These are phyloP conservation scores for Codiaeum variegatum DNA, from an alignment of 441 rosid genomes.

Conservation along the genomic window DNA sequence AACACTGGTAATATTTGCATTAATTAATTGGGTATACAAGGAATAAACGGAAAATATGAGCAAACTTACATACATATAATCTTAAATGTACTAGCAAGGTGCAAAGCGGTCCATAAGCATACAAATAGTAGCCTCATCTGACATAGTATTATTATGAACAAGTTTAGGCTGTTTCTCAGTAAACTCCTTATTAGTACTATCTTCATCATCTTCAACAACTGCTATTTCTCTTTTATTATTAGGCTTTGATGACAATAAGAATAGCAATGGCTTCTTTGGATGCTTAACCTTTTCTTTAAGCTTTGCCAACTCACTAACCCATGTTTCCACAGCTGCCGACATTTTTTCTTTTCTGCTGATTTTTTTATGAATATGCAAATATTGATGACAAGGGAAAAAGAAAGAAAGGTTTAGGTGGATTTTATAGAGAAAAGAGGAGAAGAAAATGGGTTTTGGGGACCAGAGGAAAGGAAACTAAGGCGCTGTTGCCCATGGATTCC, in stretches of 20 bases:
- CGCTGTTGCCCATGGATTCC: slow-evolving; percentile 20
- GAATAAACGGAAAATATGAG: no score
- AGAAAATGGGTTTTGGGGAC: background rate
- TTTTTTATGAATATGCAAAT: background rate
- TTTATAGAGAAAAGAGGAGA: slow-evolving; percentile 14
- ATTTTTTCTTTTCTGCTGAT: slow-evolving; percentile 25
- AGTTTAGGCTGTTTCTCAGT: slow-evolving; percentile 22
- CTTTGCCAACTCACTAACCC: slow-evolving; percentile 58
- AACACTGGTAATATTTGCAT: background rate
- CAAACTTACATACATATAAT: no score
- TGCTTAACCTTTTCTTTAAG: slow-evolving; percentile 48
- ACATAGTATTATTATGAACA: slow-evolving; percentile 37
- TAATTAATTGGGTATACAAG: background rate
- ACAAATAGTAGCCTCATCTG: slow-evolving; percentile 52
- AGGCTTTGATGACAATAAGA: slow-evolving; percentile 13
- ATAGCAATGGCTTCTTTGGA: slow-evolving; percentile 22
- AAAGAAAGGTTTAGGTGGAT: background rate
- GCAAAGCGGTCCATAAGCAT: slow-evolving; percentile 84
- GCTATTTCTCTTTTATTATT: slow-evolving; percentile 7
- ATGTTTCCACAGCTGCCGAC: slow-evolving; percentile 56
- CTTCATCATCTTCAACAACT: slow-evolving; percentile 9
- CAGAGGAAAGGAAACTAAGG: background rate
- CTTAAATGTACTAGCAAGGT: slow-evolving; percentile 38
- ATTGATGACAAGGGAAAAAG: background rate
- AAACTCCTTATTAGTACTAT: slow-evolving; percentile 18